Conservation (phyloP, 2,329 filamentous ascomycete genomes). For the Penicillium sp. region DNA sequence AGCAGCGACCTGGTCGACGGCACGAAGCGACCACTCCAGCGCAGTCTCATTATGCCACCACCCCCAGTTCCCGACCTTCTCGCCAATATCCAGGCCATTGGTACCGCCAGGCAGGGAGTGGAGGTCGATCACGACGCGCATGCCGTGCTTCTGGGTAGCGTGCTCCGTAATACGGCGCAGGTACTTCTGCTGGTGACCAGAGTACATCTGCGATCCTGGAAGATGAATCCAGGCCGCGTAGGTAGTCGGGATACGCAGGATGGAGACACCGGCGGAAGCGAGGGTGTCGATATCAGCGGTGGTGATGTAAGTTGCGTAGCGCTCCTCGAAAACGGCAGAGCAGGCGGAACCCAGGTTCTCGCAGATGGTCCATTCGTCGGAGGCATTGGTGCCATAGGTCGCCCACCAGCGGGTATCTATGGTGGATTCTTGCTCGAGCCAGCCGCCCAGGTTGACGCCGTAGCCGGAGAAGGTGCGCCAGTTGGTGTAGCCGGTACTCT, state of each 20-base stretch:
- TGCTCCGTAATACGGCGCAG: constrained; percentile 31
- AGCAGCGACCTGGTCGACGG: constrained; percentile 28
- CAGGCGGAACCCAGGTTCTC: constrained; percentile 21
- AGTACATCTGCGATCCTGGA: constrained; percentile 35
- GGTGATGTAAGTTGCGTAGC: constrained; percentile 27
- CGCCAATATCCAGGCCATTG: constrained; percentile 36
- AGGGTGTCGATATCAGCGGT: constrained; percentile 25
- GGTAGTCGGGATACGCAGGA: constrained; percentile 31
- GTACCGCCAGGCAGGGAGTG: constrained; percentile 37
- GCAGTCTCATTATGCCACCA: constrained; percentile 37
- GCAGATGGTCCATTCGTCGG: constrained; percentile 36
- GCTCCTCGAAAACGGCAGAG: constrained; percentile 17
- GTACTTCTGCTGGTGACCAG: constrained; percentile 31
- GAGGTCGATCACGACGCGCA: constrained; percentile 38
- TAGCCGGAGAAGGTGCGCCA: constrained; percentile 30
- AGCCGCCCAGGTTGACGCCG: constrained; percentile 36
- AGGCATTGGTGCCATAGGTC: constrained; percentile 27
- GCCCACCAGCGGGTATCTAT: constrained; percentile 34
- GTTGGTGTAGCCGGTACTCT: constrained; percentile 23
- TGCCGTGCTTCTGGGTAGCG: constrained; percentile 32
- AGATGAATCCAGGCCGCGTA: constrained; percentile 32
- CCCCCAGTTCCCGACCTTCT: constrained; percentile 32
- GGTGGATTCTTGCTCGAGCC: constrained; percentile 36
- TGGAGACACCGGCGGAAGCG: constrained; percentile 21
- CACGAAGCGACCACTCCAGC: constrained; percentile 31